Evolutionary conservation across 1,284 basidiomycete genomes (phyloP).

Genomic region (Boletus semigastroideus): DNA sequence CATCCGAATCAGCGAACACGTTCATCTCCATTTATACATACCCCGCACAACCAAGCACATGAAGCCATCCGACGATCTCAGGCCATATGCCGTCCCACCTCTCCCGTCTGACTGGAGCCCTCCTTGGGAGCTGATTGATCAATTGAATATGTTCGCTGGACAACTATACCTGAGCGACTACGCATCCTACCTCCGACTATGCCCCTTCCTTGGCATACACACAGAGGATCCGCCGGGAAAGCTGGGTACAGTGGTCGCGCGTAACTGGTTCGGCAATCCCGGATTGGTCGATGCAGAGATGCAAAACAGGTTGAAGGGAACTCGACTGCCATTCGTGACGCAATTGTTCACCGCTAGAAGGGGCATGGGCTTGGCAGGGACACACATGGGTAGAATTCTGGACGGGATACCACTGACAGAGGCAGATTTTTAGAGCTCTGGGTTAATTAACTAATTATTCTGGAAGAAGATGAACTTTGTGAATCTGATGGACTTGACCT

Average conservation of each 20-base stretch:
- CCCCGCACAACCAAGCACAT: conserved; percentile 1
- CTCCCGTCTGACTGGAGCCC: not conserved
- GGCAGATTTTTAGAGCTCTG: not conserved
- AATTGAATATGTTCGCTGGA: not conserved
- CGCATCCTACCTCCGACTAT: not conserved
- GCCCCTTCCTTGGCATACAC: not conserved
- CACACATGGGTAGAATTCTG: not conserved
- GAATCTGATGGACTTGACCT: no score
- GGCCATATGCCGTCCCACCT: not conserved
- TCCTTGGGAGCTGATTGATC: not conserved
- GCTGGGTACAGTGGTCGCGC: not conserved
- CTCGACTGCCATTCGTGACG: not conserved
- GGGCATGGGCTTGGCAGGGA: not conserved
- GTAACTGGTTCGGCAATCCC: not conserved
- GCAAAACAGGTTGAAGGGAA: not conserved
- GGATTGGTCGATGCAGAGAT: not conserved
- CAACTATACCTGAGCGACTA: not conserved
- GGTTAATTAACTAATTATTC: no score
- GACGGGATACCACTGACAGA: not conserved
- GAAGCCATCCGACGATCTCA: not conserved
- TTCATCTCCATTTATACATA: not conserved
- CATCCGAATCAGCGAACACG: not conserved
- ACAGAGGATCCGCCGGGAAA: not conserved
- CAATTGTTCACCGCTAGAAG: not conserved
- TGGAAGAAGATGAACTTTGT: no score